Percentiles rank a stretch among this genome's conserved stretches.
Evolutionary conservation across 139 green algal genomes (phyloP).

Genomic region (Closterium sp.): DNA sequence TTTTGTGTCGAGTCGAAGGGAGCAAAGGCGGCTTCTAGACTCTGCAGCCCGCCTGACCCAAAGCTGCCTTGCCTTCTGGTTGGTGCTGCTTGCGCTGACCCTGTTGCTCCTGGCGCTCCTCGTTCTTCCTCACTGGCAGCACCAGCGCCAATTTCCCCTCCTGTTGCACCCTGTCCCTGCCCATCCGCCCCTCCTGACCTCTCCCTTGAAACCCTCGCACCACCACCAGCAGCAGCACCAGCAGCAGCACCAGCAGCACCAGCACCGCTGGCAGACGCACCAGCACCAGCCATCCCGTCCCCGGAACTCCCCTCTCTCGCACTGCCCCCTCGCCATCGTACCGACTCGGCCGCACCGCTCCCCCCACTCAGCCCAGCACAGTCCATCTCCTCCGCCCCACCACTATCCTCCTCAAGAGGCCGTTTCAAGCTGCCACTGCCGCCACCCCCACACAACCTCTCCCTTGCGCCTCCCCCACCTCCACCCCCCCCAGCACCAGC

Average conservation of each 20-base stretch:
- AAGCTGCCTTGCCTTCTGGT: background rate
- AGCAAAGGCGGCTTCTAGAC: background rate
- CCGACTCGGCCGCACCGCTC: background rate
- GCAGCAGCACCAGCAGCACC: too few species aligned
- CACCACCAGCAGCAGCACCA: background rate
- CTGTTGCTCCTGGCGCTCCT: background rate
- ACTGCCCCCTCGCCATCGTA: too few species aligned
- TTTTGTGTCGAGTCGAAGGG: too few species aligned
- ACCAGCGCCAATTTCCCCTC: background rate
- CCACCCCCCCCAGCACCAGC: background rate
- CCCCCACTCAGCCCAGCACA: background rate
- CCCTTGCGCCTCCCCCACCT: background rate
- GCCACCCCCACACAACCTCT: background rate
- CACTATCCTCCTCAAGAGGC: background rate
- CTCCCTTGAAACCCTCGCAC: background rate
- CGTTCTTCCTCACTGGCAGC: background rate
- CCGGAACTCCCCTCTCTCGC: background rate
- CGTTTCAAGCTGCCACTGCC: background rate
- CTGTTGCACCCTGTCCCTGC: background rate
- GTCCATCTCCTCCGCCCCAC: background rate
- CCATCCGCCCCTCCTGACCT: background rate
- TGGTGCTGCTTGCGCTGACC: too few species aligned
- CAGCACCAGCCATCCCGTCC: background rate
- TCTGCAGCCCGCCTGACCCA: background rate
- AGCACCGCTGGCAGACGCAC: background rate